Base-by-base conservation (phyloP, 352 stramenopile species). In the Bremia lactucae region DNA sequence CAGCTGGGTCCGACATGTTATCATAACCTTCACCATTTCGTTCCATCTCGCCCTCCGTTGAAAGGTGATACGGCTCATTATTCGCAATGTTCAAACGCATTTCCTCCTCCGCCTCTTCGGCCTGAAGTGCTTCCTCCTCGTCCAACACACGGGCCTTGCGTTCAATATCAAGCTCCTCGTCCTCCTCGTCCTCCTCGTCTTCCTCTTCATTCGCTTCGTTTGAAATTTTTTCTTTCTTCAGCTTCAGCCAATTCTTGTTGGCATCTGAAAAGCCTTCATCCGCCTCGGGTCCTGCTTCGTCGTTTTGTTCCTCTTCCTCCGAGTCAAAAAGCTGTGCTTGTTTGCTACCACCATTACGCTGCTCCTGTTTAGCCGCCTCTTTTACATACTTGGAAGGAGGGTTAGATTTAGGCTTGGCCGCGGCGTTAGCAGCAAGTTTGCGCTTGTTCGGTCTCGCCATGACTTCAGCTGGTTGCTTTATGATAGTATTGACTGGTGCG, bases 51-150 rank as follows among this genome's bases (percentile, higher is more conserved):
- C 88, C 73, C 20, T 88, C 76, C 7, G 83, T 79, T 26, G 83
- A 76, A 39, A 87, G 49, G 48, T 87, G 75, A 50, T 83, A 90
- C 44, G 68, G 61, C 54, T 89, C 78, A 45, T 92, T 91, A 53
- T 80, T 86, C 31, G 65, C 67, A 36, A 93, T 83, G 62, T 93
- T 81, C n/a, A 91, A 66, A 10, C 76, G 76, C 68, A 94, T 86
- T 47, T 90, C 74, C 31, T 88, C 79, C 2, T 92, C 69, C 9
- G 76, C 83, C 40, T 94, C 80, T 22, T 75, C 54, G 7, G 64
- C 75, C 48, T 89, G 71, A 8, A 57, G 59, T 25, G 49, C 80
- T 36, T 89, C 71, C 39, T 81, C 75, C 29, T 91, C 73, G 44
- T 92, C 73, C 46, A 91, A 55, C 15, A 83, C 60, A 23, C 77